Conservation (phyloP, 352 stramenopile genomes). For the Globisporangium irregulare region DNA sequence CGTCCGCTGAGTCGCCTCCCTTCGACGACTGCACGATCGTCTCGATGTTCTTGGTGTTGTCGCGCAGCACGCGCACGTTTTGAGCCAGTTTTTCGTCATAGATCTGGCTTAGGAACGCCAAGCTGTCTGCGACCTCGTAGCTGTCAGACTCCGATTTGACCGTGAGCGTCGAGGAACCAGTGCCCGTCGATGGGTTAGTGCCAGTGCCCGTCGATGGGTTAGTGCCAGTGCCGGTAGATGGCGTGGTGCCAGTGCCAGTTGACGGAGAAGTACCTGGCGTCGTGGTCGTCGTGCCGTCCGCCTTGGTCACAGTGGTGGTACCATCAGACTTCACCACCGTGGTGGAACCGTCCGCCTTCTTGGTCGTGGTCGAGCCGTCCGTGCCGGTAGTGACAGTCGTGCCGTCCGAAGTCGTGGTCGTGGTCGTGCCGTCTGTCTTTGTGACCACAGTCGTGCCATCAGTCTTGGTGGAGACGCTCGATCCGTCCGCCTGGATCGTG, state of each 20-base stretch:
- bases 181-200: slow-evolving; percentile 9
- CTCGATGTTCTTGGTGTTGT: slow-evolving; percentile 50
- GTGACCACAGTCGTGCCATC: slow-evolving; percentile 10
- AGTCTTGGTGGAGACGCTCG: slow-evolving; percentile 6
- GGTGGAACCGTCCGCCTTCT: slow-evolving; percentile 9
- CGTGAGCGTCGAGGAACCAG: slow-evolving; percentile 14
- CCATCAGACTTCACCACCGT: slow-evolving; percentile 8
- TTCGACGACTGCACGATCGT: slow-evolving; percentile 60
- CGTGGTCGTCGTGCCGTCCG: slow-evolving; percentile 10
- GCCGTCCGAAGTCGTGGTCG: slow-evolving; percentile 10
- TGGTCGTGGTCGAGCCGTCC: slow-evolving; percentile 9
- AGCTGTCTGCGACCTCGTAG: slow-evolving; percentile 26
- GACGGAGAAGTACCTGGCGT: slow-evolving; percentile 12
- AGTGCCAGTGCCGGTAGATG: slow-evolving; percentile 13
- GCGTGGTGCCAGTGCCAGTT: slow-evolving; percentile 1
- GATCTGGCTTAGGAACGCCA: slow-evolving; percentile 45
- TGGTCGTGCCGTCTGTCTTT: neutral
- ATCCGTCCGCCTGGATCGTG: slow-evolving; percentile 9
- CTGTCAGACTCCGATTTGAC: slow-evolving; percentile 18
- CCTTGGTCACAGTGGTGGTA: slow-evolving; percentile 8
- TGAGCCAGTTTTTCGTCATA: slow-evolving; percentile 48
- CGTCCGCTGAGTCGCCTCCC: slow-evolving; percentile 20
- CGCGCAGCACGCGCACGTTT: slow-evolving; percentile 43
- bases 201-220: neutral
- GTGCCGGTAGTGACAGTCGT: slow-evolving; percentile 3